Percentiles rank a stretch among this genome's conserved stretches.
Evolutionary conservation across 2,329 filamentous ascomycete genomes (phyloP).

Genomic region (Ophiocordyceps unilateralis): DNA sequence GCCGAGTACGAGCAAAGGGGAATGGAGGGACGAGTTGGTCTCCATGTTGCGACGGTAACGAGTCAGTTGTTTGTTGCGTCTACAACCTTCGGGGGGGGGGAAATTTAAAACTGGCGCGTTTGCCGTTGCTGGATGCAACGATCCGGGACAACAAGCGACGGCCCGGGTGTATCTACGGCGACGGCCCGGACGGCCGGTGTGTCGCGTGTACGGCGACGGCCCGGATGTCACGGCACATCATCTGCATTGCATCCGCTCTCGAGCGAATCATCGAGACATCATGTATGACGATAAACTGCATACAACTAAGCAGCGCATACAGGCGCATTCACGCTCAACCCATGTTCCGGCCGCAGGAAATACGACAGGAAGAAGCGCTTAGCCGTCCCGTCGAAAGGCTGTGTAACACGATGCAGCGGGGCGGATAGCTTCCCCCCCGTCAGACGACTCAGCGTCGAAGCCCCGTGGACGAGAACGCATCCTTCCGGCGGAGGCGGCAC

Average conservation of each 20-base stretch:
- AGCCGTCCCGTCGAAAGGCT: not conserved
- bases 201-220: too few species aligned
- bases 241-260: too few species aligned
- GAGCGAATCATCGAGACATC: too few species aligned
- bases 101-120: not conserved
- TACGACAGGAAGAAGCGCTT: conserved; percentile 1
- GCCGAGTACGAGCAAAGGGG: not conserved
- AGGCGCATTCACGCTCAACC: not conserved
- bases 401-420: not conserved
- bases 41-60: not conserved
- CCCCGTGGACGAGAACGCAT: not conserved
- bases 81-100: not conserved
- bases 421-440: not conserved
- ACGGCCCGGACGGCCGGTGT: not conserved
- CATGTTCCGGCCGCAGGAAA: not conserved
- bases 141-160: not conserved
- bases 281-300: not conserved
- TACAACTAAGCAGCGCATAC: not conserved
- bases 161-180: not conserved
- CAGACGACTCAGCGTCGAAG: not conserved
- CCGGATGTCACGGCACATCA: too few species aligned
- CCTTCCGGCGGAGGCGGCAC: not conserved
- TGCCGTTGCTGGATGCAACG: not conserved
- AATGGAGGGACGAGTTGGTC: not conserved
- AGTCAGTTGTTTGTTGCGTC: not conserved